These are phyloP conservation scores for Euphrasia confusa DNA, from an alignment of 257 asterid species.

Conservation along the genomic window DNA sequence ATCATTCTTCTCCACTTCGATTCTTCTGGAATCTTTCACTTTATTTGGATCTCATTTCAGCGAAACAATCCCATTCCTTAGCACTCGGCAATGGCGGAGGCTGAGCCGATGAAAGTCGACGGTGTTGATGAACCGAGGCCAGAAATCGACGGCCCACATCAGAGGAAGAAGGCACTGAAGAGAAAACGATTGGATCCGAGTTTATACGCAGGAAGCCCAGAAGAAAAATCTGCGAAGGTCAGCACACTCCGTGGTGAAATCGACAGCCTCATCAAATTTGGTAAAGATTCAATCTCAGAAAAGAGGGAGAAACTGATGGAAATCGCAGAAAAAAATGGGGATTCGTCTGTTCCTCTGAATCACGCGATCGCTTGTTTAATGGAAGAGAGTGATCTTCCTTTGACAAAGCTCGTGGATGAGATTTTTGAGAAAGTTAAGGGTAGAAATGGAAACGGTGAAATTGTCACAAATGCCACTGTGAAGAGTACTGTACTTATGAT, in stretches of 20 bases:
- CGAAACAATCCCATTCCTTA: neutral
- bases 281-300: slow-evolving; percentile 29
- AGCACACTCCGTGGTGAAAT: slow-evolving; percentile 40
- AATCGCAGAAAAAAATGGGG: slow-evolving; percentile 27
- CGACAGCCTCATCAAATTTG: slow-evolving; percentile 43
- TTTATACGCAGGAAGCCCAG: slow-evolving; percentile 16
- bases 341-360: slow-evolving; percentile 28
- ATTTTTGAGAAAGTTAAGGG: slow-evolving; percentile 50
- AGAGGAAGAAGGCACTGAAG: slow-evolving; percentile 30
- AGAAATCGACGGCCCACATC: slow-evolving; percentile 16
- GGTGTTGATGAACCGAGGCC: slow-evolving; percentile 18
- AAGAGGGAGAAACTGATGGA: slow-evolving; percentile 31
- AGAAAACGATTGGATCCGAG: slow-evolving; percentile 33
- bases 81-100: slow-evolving; percentile 33
- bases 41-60: neutral
- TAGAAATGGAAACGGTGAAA: slow-evolving; percentile 32
- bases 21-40: too few species aligned
- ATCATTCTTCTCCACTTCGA: too few species aligned
- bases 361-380: slow-evolving; percentile 52
- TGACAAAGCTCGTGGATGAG: slow-evolving; percentile 61
- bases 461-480: slow-evolving; percentile 51
- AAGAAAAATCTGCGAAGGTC: slow-evolving; percentile 49
- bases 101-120: slow-evolving; percentile 27
- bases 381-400: slow-evolving; percentile 76
- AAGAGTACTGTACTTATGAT: slow-evolving; percentile 58